phyloP scores from a whole-genome alignment of 2,329 filamentous ascomycete genomes.

The Claviceps monticola region DNA sequence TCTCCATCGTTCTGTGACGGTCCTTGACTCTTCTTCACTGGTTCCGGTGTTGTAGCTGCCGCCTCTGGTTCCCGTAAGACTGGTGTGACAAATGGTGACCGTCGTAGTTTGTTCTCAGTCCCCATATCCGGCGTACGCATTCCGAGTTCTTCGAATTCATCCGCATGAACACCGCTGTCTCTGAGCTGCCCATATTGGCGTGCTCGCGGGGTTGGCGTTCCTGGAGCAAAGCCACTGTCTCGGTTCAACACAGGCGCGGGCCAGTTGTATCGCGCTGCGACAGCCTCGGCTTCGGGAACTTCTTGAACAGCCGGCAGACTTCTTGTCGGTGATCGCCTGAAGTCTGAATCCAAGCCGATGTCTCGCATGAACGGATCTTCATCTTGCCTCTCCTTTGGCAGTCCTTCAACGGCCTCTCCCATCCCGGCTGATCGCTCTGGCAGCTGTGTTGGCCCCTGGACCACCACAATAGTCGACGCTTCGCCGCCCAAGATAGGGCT shows the following conservation, averaged over 20 bases:
- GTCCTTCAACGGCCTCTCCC: constrained; percentile 16
- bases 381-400: constrained; percentile 18
- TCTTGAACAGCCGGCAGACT: constrained; percentile 40
- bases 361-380: constrained; percentile 11
- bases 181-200: constrained; percentile 26
- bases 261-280: constrained; percentile 10
- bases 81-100: constrained; percentile 24
- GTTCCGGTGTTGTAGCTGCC: constrained; percentile 27
- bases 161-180: constrained; percentile 44
- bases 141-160: constrained; percentile 27
- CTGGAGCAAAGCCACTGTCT: constrained; percentile 20
- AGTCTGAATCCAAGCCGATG: constrained; percentile 20
- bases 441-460: constrained; percentile 12
- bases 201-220: constrained; percentile 27
- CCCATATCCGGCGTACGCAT: constrained; percentile 16
- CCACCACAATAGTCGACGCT: constrained; percentile 9
- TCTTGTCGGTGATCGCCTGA: constrained; percentile 28
- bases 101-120: constrained; percentile 15
- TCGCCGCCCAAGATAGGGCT: constrained; percentile 25
- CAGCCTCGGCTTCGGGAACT: constrained; percentile 30
- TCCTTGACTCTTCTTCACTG: constrained; percentile 24
- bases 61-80: constrained; percentile 25
- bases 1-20: constrained; percentile 17
- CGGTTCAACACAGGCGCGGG: constrained; percentile 24
- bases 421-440: constrained; percentile 18